Percentiles rank a stretch among this genome's conserved stretches.
Evolutionary conservation across 2,329 filamentous ascomycete genomes (phyloP).

Genomic region (Nannizziopsis arthrosporioides): DNA sequence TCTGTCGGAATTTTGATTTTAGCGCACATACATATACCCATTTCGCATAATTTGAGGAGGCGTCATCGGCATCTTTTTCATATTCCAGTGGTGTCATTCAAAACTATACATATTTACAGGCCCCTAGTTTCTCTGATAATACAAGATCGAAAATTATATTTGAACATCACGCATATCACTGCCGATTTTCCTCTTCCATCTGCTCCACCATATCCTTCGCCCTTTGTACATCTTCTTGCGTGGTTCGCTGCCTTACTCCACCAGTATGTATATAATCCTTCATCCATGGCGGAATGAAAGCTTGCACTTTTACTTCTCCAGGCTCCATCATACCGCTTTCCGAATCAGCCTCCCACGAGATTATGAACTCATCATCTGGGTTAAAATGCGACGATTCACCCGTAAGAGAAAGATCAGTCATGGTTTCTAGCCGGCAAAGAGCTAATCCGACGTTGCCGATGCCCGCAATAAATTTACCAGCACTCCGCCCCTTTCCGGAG

Average conservation of each 20-base stretch:
- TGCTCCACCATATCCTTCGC: conserved; percentile 29
- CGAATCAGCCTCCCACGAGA: conserved; percentile 40
- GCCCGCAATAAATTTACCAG: conserved; percentile 68
- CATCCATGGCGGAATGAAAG: conserved; percentile 74
- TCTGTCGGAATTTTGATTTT: too few species aligned
- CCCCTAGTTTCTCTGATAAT: background rate
- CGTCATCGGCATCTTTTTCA: too few species aligned
- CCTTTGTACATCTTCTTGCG: conserved; percentile 23
- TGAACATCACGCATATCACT: background rate
- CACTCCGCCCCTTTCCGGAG: conserved; percentile 48
- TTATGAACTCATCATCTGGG: conserved; percentile 50
- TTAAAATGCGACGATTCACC: conserved; percentile 52
- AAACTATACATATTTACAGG: background rate
- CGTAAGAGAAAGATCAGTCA: conserved; percentile 68
- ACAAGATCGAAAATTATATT: background rate
- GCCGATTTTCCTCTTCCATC: conserved; percentile 4
- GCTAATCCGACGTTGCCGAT: conserved; percentile 79
- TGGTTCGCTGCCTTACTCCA: conserved; percentile 28
- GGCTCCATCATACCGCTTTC: conserved; percentile 29
- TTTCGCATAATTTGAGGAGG: too few species aligned
- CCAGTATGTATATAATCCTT: conserved; percentile 34
- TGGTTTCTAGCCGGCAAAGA: conserved; percentile 75
- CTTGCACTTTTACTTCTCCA: conserved; percentile 51
- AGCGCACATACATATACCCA: too few species aligned
- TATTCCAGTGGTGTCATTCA: background rate